These are phyloP conservation scores for Ciborinia camelliae DNA, from an alignment of 2,329 filamentous ascomycete species.

Conservation along the genomic window DNA sequence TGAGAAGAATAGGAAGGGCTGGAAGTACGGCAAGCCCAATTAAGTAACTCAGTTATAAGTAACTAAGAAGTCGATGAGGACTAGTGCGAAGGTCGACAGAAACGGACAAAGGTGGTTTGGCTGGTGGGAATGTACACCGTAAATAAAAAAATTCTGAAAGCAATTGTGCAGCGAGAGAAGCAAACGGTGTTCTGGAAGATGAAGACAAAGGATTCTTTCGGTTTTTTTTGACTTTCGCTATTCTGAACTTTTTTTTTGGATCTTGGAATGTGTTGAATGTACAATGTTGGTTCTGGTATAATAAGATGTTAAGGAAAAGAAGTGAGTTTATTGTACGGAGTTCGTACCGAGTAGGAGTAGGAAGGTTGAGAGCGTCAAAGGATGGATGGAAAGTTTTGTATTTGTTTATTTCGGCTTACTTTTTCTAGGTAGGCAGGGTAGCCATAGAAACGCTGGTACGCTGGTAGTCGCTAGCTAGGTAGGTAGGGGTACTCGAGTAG, in stretches of 20 bases:
- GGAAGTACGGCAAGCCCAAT: not conserved
- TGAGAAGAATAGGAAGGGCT: constrained; percentile 3
- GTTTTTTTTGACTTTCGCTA: not conserved
- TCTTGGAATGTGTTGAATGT: not conserved
- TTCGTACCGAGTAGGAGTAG: too few relatives aligned
- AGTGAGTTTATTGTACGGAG: not conserved
- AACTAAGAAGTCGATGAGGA: not conserved
- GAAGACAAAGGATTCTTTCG: constrained; percentile 11
- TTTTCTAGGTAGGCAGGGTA: not conserved
- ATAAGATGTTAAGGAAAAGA: not conserved
- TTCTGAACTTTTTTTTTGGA: too few relatives aligned
- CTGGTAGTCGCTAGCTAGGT: too few relatives aligned
- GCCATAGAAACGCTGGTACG: constrained; percentile 9
- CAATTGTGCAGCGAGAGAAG: constrained; percentile 23
- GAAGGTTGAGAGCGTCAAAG: not conserved
- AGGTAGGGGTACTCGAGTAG: not conserved
- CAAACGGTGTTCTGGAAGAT: constrained; percentile 14
- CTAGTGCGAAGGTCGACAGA: constrained; percentile 15
- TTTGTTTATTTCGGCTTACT: constrained; percentile 14
- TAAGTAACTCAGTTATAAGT: not conserved
- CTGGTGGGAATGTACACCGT: constrained; percentile 14
- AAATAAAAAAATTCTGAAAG: constrained; percentile 24
- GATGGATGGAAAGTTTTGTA: not conserved
- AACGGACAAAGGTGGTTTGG: constrained; percentile 26
- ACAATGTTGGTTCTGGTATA: not conserved